These are phyloP conservation scores for Starmerella stellata DNA, from an alignment of 805 yeast species.

Conservation along the genomic window DNA sequence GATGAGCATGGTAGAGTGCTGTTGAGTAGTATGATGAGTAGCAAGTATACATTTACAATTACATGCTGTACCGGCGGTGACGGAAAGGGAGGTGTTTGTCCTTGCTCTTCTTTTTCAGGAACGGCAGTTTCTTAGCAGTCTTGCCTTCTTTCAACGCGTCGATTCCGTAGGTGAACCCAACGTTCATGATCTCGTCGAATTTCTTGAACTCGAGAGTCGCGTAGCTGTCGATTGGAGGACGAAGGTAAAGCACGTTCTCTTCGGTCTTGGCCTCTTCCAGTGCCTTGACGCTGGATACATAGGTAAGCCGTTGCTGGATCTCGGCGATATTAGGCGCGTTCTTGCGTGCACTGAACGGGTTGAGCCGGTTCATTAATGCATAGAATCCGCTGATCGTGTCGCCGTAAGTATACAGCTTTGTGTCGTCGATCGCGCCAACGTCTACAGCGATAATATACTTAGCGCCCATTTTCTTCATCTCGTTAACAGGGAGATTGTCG, in stretches of 20 bases:
- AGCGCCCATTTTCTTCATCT: constrained; percentile 78
- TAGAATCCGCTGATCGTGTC: constrained; percentile 84
- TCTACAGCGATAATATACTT: constrained; percentile 77
- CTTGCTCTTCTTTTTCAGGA: not conserved
- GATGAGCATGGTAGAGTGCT: no score
- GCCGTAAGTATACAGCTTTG: constrained; percentile 78
- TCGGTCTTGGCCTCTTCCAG: constrained; percentile 69
- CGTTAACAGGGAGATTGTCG: constrained; percentile 79
- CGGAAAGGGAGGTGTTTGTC: not conserved
- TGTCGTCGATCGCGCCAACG: constrained; percentile 87
- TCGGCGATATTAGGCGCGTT: constrained; percentile 89
- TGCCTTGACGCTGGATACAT: constrained; percentile 89
- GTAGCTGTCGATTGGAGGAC: constrained; percentile 87
- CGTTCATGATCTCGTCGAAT: constrained; percentile 72
- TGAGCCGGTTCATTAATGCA: constrained; percentile 74
- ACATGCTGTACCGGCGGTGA: not conserved
- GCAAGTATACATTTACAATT: no score
- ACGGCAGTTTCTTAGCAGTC: not conserved
- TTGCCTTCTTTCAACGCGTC: not conserved
- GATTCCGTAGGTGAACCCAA: constrained; percentile 56
- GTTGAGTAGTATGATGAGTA: no score
- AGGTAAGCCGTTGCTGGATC: constrained; percentile 79
- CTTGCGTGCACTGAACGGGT: constrained; percentile 74
- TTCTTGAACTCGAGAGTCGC: constrained; percentile 85
- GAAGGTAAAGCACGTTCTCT: constrained; percentile 66